Evolutionary conservation across 2,329 filamentous ascomycete genomes (phyloP), one percentile per base, ranked within the genome.

Genomic region (Paraconiothyrium brasiliense): DNA sequence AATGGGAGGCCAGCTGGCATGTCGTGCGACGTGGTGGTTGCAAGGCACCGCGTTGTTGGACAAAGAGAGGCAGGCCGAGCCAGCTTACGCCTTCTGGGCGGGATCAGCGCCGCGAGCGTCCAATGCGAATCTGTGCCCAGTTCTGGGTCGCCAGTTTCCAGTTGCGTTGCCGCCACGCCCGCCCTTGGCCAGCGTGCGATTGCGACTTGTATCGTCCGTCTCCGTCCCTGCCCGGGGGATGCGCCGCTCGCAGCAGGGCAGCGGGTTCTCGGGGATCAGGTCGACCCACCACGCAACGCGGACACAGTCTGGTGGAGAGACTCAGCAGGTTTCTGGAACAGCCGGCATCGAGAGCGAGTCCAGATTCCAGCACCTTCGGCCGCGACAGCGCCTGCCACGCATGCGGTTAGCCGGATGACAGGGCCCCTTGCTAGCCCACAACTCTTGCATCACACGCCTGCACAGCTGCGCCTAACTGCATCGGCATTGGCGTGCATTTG

Each of bases 1-100:
- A 70, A 68, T 71, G 49, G 67, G 58, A 67, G 69, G 69, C 63
- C 70, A 73, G 63, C 65, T 71, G 72, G 65, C 70, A 62, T 62
- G 57, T 47, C n/a, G 56, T 44, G 56, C 47, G 37, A 52, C 37
- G 43, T 52, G n/a, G 49, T 35, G 44, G 2, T n/a, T 44, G 47
- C 54, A 37, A 32, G 54, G 54, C 30, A 11, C 10, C 13, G 44
- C 32, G 51, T 20, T 56, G 58, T 56, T 56, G 4, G 39, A 47
- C 46, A 49, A 49, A 30, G 46, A 46, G 27, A 43, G 44, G 30
- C 20, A 20, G 35, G 44, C 47, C n/a, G 43, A 49, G 58, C 50
- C 41, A 34, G 16, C 50, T 51, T 37, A 30, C 34, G 44, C 11
- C 11, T 41, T 35, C 46, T 14, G 7, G 46, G 34, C 20, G 20